Base-by-base conservation (phyloP, 495 filamentous ascomycete species). In the Talaromyces ruber region DNA sequence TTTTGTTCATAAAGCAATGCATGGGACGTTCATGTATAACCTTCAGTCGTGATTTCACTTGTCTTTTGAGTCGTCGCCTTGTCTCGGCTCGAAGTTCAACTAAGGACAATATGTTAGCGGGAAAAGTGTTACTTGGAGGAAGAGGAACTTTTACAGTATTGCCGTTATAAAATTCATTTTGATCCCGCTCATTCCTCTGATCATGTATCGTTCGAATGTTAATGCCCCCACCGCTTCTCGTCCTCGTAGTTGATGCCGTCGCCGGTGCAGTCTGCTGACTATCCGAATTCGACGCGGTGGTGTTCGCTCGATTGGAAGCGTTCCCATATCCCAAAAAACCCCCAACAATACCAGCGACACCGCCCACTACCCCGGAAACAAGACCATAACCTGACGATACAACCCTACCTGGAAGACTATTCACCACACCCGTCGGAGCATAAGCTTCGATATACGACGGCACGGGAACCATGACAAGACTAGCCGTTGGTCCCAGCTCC, bases 151-250 rank as follows among this genome's bases (percentile, higher is more conserved):
- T 62, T 78, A 93, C 89, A 71, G 90, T 88, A 67, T 96, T 96
- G 4, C 92, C 92, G 72, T 96, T 96, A 69, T 96, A 96, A 39
- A 92, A 84, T 66, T 93, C 84, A 24, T 80, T 78, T 62, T 87
- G 69, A 66, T 79, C 81, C 54, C 71, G 73, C 57, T 76, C 74
- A 37, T 73, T 72, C 47, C 72, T 69, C 56, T 84, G 81, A 67
- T 87, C 84, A 55, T 76, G 71, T 59, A 89, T 65, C 6, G 87
- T 89, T 57, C 82, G 74, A 58, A 88, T 81, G 28, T 77, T 78
- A 4, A 71, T 65, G 59, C 67, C 67, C 4, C 71, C 70, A 4
- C 64, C 47, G 22, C 67, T 70, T 9, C 59, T 65, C 63, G 65
- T 63, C 9, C 29, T n/a, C 6, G 64, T 60, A 29, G 62, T 66